Conservation (phyloP, 495 filamentous ascomycete genomes). For the Chaetomidium leptoderma region DNA sequence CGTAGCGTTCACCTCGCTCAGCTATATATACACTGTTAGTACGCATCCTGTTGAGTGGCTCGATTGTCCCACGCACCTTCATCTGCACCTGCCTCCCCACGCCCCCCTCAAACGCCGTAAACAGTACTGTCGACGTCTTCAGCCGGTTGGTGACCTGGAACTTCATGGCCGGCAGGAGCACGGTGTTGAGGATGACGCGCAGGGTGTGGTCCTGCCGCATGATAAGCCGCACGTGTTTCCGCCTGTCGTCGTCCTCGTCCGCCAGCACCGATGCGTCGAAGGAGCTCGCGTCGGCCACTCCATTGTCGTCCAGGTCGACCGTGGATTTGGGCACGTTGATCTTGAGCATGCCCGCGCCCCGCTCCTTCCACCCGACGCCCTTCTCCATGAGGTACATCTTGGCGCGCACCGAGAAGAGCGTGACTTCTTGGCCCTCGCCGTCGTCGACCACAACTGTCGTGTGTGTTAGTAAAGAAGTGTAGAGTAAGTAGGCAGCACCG, state of each 20-base stretch:
- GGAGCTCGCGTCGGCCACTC: slow-evolving; percentile 36
- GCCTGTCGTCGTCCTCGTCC: slow-evolving; percentile 39
- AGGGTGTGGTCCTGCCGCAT: slow-evolving; percentile 83
- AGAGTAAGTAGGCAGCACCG: too few relatives aligned
- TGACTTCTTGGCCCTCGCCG: slow-evolving; percentile 72
- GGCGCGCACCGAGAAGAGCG: slow-evolving; percentile 60
- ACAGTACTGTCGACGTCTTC: slow-evolving; percentile 51
- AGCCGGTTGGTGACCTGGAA: slow-evolving; percentile 64
- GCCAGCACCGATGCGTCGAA: slow-evolving; percentile 50
- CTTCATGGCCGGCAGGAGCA: slow-evolving; percentile 66
- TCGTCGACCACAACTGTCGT: slow-evolving; percentile 47
- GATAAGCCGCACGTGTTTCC: slow-evolving; percentile 59
- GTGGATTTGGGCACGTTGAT: slow-evolving; percentile 64
- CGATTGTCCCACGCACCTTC: slow-evolving; percentile 56
- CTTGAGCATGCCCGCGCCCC: slow-evolving; percentile 76
- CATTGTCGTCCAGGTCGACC: slow-evolving; percentile 44
- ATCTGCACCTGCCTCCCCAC: slow-evolving; percentile 58
- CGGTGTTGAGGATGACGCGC: slow-evolving; percentile 81
- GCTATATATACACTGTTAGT: slow-evolving; percentile 27
- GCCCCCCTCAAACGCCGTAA: slow-evolving; percentile 57
- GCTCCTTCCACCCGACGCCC: slow-evolving; percentile 72
- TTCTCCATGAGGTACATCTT: slow-evolving; percentile 75
- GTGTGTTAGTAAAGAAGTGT: slow-evolving; percentile 23
- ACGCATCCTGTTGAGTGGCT: too few relatives aligned
- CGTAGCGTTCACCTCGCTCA: slow-evolving; percentile 45